Evolutionary conservation across 2,329 filamentous ascomycete genomes (phyloP).

Genomic region (Exserohilum turcica): DNA sequence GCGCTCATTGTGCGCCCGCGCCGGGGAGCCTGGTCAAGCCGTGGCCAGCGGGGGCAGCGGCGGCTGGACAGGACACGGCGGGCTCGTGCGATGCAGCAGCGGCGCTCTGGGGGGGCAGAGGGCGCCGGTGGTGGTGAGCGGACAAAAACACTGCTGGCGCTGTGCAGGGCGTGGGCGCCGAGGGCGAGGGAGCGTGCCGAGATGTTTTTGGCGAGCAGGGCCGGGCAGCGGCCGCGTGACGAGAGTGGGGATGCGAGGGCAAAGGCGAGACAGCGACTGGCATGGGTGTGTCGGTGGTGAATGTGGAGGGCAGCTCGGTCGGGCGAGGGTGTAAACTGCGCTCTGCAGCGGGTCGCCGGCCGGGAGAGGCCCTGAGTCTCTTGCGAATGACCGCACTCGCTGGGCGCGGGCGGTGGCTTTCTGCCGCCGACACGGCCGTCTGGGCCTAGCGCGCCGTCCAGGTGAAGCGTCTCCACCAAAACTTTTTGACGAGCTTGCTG

Average conservation of each 20-base stretch:
- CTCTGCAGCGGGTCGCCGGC: conserved; percentile 20
- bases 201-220: conserved; percentile 19
- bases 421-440: conserved; percentile 9
- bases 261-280: conserved; percentile 21
- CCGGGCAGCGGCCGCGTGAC: conserved; percentile 7
- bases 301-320: conserved; percentile 13
- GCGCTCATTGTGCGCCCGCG: conserved; percentile 50
- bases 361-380: conserved; percentile 20
- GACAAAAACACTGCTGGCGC: conserved; percentile 34
- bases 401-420: conserved; percentile 16
- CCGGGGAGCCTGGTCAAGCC: conserved; percentile 33
- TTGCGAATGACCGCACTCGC: conserved; percentile 25
- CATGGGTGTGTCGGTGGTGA: conserved; percentile 18
- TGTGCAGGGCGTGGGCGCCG: conserved; percentile 31
- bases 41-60: conserved; percentile 27
- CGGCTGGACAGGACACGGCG: conserved; percentile 7
- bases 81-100: conserved; percentile 24
- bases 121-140: conserved; percentile 30
- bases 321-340: conserved; percentile 23
- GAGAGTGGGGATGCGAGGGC: conserved; percentile 5
- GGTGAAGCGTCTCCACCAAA: conserved; percentile 34
- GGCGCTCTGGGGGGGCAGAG: conserved; percentile 17
- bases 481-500: conserved; percentile 31
- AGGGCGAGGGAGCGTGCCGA: conserved; percentile 21
- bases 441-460: conserved; percentile 12